These are phyloP conservation scores for Hirschfeldia incana DNA, from an alignment of 345 rosid species.

Conservation along the genomic window DNA sequence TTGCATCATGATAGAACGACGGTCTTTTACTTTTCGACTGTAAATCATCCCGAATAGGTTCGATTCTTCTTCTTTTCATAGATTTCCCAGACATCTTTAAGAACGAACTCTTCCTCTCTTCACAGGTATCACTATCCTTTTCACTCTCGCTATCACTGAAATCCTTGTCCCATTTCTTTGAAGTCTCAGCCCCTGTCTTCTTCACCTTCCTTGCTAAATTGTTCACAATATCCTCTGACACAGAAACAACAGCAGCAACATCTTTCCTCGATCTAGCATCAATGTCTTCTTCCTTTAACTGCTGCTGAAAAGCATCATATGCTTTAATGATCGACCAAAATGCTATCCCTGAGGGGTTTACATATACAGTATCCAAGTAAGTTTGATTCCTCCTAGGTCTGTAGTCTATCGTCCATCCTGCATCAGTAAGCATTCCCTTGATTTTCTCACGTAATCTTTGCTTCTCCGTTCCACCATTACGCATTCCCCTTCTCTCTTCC, in stretches of 20 bases:
- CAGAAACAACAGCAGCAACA: slow-evolving; percentile 60
- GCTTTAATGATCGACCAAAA: slow-evolving; percentile 97
- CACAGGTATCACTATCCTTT: slow-evolving; percentile 56
- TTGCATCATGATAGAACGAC: slow-evolving; percentile 43
- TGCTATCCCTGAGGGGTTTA: slow-evolving; percentile 86
- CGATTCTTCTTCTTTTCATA: slow-evolving; percentile 48
- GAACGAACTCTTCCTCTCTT: slow-evolving; percentile 52
- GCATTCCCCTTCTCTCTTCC: slow-evolving; percentile 66
- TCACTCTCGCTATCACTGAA: slow-evolving; percentile 43
- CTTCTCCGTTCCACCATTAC: slow-evolving; percentile 93
- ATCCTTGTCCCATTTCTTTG: slow-evolving; percentile 49
- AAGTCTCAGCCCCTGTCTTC: slow-evolving; percentile 60
- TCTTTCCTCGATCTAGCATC: slow-evolving; percentile 45
- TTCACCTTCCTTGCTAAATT: slow-evolving; percentile 69
- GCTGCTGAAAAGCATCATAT: slow-evolving; percentile 84
- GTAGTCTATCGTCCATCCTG: slow-evolving; percentile 93
- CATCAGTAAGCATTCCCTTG: slow-evolving; percentile 82
- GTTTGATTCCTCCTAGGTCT: slow-evolving; percentile 87
- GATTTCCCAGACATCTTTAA: slow-evolving; percentile 56
- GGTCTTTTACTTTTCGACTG: slow-evolving; percentile 46
- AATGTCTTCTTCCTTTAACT: slow-evolving; percentile 55
- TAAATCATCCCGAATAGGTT: slow-evolving; percentile 37
- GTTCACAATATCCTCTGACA: slow-evolving; percentile 73
- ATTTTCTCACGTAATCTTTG: slow-evolving; percentile 88
- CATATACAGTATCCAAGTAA: slow-evolving; percentile 89